phyloP scores from a whole-genome alignment of 306 rosid genomes.

The Glycyrrhiza uralensis region DNA sequence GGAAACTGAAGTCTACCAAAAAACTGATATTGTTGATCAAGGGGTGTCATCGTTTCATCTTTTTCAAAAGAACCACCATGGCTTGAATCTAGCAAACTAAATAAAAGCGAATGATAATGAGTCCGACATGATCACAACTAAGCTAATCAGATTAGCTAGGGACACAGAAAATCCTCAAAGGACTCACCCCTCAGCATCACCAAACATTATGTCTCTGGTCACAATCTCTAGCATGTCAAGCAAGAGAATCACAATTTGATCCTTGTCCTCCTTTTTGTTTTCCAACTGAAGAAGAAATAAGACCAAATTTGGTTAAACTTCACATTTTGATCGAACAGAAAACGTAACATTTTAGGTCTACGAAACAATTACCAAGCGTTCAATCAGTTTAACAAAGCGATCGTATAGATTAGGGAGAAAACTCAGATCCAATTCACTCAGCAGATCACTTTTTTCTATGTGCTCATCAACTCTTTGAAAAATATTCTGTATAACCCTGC shows the following conservation, averaged over 20 bases:
- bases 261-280: slow-evolving; percentile 66
- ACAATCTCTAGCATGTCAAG: slow-evolving; percentile 95
- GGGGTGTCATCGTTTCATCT: slow-evolving; percentile 67
- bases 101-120: slow-evolving; percentile 21
- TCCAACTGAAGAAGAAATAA: slow-evolving; percentile 47
- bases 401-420: slow-evolving; percentile 67
- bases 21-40: slow-evolving; percentile 59
- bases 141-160: background rate
- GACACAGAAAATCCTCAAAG: slow-evolving; percentile 13
- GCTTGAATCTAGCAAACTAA: slow-evolving; percentile 80
- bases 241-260: slow-evolving; percentile 83
- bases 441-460: slow-evolving; percentile 27
- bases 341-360: slow-evolving; percentile 5
- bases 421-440: slow-evolving; percentile 57
- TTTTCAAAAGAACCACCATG: slow-evolving; percentile 60
- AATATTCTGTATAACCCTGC: slow-evolving; percentile 69
- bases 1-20: slow-evolving; percentile 70
- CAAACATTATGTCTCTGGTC: slow-evolving; percentile 86
- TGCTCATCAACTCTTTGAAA: slow-evolving; percentile 62
- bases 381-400: slow-evolving; percentile 61
- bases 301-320: slow-evolving; percentile 15
- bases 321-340: slow-evolving; percentile 9
- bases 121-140: background rate
- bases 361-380: slow-evolving; percentile 62
- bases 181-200: slow-evolving; percentile 64